A percentile compares a stretch with the other conserved stretches of the same genome.
These are phyloP conservation scores for Lentinula sp. DNA, from an alignment of 768 basidiomycete species.

Conservation along the genomic window DNA sequence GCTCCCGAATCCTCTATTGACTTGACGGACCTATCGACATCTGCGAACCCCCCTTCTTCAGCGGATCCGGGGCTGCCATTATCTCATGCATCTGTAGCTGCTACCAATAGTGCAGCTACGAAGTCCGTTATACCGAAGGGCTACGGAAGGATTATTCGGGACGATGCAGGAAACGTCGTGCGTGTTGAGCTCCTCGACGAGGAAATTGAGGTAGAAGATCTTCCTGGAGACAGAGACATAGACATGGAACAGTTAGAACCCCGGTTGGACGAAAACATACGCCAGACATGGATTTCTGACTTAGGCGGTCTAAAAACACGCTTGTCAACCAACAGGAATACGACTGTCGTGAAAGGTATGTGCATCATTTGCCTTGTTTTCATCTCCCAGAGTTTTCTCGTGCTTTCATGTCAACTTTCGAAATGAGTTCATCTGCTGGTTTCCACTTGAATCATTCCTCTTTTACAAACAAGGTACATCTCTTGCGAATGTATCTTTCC, in stretches of 20 bases:
- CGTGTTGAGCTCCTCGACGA: slow-evolving; percentile 61
- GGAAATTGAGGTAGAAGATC: slow-evolving; percentile 29
- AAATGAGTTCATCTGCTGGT: background rate
- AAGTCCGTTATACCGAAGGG: slow-evolving; percentile 43
- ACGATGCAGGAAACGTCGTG: slow-evolving; percentile 70
- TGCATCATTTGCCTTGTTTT: slow-evolving; percentile 8
- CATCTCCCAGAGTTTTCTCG: too few relatives aligned
- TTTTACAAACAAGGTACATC: background rate
- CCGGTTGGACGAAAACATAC: slow-evolving; percentile 23
- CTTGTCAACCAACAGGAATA: slow-evolving; percentile 15
- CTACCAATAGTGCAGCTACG: background rate
- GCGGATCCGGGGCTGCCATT: slow-evolving; percentile 5
- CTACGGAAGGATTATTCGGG: slow-evolving; percentile 78
- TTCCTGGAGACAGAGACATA: slow-evolving; percentile 15
- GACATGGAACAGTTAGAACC: slow-evolving; percentile 38
- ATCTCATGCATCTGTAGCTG: background rate
- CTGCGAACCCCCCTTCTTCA: slow-evolving; percentile 11
- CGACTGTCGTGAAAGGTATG: slow-evolving; percentile 36
- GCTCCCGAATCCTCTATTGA: slow-evolving; percentile 8
- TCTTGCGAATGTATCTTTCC: background rate
- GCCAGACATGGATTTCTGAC: slow-evolving; percentile 34
- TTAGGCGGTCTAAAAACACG: slow-evolving; percentile 22
- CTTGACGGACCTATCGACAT: slow-evolving; percentile 8
- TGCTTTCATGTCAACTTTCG: background rate
- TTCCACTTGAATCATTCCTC: too few relatives aligned